A percentile compares a stretch with the other conserved stretches of the same genome.
Evolutionary conservation across 176 grass and related monocot species (phyloP).

Genomic region (Eleusine coracana): DNA sequence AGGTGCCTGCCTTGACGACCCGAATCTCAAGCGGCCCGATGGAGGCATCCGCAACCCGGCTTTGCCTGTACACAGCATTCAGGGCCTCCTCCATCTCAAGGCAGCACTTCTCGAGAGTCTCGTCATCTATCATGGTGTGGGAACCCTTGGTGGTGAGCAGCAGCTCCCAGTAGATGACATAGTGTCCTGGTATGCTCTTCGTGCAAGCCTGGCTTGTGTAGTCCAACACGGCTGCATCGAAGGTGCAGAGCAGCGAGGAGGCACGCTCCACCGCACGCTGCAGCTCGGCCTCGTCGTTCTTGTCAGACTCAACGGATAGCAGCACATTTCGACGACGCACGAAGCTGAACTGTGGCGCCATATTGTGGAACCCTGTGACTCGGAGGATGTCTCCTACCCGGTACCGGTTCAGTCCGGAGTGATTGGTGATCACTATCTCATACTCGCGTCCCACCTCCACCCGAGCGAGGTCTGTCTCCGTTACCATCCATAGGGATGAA

Average conservation of each 20-base stretch:
- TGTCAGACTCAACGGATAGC: constrained; percentile 88
- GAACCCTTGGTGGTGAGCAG: constrained; percentile 45
- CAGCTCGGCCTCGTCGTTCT: constrained; percentile 92
- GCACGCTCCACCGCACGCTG: constrained; percentile 79
- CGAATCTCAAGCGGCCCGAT: constrained; percentile 90
- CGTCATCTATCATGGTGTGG: too few species aligned
- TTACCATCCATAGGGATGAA: constrained; percentile 49
- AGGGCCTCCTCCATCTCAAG: constrained; percentile 98
- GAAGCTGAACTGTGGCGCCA: constrained; percentile 81
- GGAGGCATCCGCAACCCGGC: constrained; percentile 56
- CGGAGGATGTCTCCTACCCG: constrained; percentile 76
- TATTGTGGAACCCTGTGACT: constrained; percentile 83
- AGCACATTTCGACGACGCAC: constrained; percentile 84
- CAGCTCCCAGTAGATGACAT: constrained; percentile 97
- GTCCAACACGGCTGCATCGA: constrained; percentile 62
- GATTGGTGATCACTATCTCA: constrained; percentile 91
- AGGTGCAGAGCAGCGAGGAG: constrained; percentile 50
- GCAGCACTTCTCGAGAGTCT: constrained; percentile 67
- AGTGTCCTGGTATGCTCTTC: constrained; percentile 80
- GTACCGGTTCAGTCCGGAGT: constrained; percentile 88
- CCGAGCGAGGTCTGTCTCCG: constrained; percentile 57
- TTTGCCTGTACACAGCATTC: constrained; percentile 85
- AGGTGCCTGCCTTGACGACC: constrained; percentile 70
- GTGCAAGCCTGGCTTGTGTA: constrained; percentile 84
- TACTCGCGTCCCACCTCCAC: constrained; percentile 75